phyloP scores from a whole-genome alignment of 345 rosid genomes.

The Dipteronia dyeriana region DNA sequence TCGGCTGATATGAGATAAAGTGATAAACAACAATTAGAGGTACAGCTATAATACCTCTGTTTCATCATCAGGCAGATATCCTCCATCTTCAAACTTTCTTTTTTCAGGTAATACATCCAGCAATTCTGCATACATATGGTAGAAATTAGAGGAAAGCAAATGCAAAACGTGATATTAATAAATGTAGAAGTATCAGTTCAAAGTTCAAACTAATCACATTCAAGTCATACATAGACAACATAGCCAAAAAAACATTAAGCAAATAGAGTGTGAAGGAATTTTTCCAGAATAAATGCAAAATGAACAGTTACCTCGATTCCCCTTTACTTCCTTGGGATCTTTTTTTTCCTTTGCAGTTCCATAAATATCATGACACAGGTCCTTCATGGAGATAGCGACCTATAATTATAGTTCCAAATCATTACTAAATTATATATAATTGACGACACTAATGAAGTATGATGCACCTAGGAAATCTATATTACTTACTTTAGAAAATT shows the following conservation, averaged over 20 bases:
- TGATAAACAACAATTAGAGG: not conserved
- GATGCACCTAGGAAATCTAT: not conserved
- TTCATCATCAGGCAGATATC: conserved; percentile 70
- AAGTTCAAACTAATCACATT: not conserved
- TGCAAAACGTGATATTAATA: not conserved
- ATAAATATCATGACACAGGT: conserved; percentile 62
- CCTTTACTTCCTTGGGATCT: conserved; percentile 59
- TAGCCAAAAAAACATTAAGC: not conserved
- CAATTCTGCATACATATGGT: conserved; percentile 37
- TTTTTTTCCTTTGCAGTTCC: conserved; percentile 49
- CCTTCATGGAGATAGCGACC: conserved; percentile 69
- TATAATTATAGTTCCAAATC: conserved; percentile 16
- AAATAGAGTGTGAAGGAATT: not conserved
- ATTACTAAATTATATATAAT: not conserved
- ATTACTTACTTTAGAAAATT: conserved; percentile 72
- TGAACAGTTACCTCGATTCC: conserved; percentile 42
- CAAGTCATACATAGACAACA: not conserved
- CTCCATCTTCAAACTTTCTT: conserved; percentile 74
- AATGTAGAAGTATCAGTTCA: not conserved
- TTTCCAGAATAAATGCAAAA: not conserved
- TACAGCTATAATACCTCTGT: conserved; percentile 34
- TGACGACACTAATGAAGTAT: not conserved
- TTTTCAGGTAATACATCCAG: conserved; percentile 72
- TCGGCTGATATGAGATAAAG: not conserved
- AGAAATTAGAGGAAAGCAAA: not conserved